Evolutionary conservation across 495 filamentous ascomycete species (phyloP).

Genomic region (Xylaria flabelliformis): DNA sequence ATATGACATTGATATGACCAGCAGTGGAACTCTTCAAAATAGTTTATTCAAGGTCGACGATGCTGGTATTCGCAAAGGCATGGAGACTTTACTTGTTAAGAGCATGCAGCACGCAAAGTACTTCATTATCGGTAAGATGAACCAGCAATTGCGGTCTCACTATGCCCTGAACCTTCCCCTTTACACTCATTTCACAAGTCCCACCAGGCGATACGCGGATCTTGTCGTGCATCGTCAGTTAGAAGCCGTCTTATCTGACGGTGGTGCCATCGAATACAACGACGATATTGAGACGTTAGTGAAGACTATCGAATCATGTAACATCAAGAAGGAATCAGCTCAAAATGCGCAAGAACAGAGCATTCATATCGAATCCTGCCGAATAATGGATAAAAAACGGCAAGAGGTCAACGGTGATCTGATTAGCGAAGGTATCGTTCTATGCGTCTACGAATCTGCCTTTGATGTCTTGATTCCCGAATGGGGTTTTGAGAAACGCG

Average conservation of each 20-base stretch:
- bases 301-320: constrained; percentile 95
- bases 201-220: constrained; percentile 92
- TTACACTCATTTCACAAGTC: constrained; percentile 97
- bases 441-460: constrained; percentile 97
- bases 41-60: constrained; percentile 92
- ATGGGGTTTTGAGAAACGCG: constrained; percentile 98
- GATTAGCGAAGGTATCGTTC: constrained; percentile 94
- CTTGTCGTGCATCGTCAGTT: constrained; percentile 95
- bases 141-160: constrained; percentile 78
- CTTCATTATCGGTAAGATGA: constrained; percentile 76
- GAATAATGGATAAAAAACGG: constrained; percentile 87
- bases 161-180: constrained; percentile 91
- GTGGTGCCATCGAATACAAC: constrained; percentile 78
- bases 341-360: constrained; percentile 98
- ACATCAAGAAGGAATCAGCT: constrained; percentile 98
- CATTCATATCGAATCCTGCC: constrained; percentile 96
- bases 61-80: constrained; percentile 87
- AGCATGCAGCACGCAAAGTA: constrained; percentile 97
- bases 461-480: constrained; percentile 99
- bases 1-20: constrained; percentile 84
- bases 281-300: constrained; percentile 87
- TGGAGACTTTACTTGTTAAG: constrained; percentile 95
- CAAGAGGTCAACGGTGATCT: constrained; percentile 87
- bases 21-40: constrained; percentile 88
- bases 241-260: constrained; percentile 83